Base-by-base conservation (phyloP, 1,139 yeast genomes). In the Taphrina confusa region DNA sequence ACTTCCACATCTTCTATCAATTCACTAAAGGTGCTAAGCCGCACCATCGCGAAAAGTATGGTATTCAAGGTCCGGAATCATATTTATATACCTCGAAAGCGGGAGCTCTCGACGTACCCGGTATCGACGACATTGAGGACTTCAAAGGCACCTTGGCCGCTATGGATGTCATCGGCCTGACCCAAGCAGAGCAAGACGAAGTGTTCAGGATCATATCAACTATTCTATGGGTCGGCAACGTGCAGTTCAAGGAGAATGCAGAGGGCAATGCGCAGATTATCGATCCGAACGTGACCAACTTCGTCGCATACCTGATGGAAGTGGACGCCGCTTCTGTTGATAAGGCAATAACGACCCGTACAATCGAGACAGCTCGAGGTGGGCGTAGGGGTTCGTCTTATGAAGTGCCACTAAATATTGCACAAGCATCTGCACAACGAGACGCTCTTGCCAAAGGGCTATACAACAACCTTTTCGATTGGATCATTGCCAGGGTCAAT, bases 401-500 rank as follows among this genome's bases (percentile, higher is more conserved):
- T 71, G 96, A 94, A 70, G 94, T 90, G 31, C 98, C 98, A 0
- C 78, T 94, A 66, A 94, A 94, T 69, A 80, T 82, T 36, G 90
- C 87, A 1, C 99, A 94, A 73, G 98, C 98, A 0, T 82, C 85
- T 4, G 95, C 98, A 1, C 96, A 90, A 9, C 82, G 95, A 67
- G 97, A 94, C 73, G 97, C 97, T 1, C 78, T 94, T 61, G 96
- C 98, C 2, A 94, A 91, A 74, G 97, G 96, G 2, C 80, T 94
- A 54, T 94, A 94, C 76, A 89, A 84, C 72, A 91, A 91, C 68
- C 76, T 94, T 62, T 94, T 94, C 69, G 97, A 94, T 63, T 91
- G 98, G 97, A 90, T 94, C 68, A 97, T 94, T n/a, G 89, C 80
- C 61, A 82, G 98, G 71, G 96, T 94, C 51, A 94, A 94, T 72